Base-by-base conservation (phyloP, 108 stramenopile genomes). In the Chaetoceros muelleri region DNA sequence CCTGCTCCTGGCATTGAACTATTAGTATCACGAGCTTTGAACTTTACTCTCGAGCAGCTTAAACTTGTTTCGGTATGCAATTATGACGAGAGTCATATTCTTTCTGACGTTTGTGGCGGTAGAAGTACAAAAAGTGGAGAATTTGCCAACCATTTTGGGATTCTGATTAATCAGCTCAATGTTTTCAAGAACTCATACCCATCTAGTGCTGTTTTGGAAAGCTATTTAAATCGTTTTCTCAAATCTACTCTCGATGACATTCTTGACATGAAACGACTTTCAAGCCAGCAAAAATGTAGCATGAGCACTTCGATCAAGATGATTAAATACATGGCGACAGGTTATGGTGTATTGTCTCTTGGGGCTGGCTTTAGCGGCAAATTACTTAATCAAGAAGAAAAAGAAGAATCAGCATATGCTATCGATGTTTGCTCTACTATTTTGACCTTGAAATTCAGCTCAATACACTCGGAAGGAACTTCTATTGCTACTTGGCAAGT, bases 1-100 rank as follows among this genome's bases (percentile, higher is more conserved):
- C 82, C 85, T 24, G 86, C 86, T 16, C 73, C 78, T 0, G 70
- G 67, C 44, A 78, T 90, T 55, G 92, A 94, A 51, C 30, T 46
- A 2, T 28, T 90, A 30, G 67, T 94, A n/a, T 60, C 61, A 21
- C 69, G 73, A 60, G 75, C 75, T 2, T 59, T 78, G 21, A 64
- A 70, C 23, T 82, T 94, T 57, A 48, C 87, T 25, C 30, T 83
- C 52, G 66, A 71, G 48, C 81, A 85, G 50, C 44, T 74, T 1
- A 58, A 57, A 46, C n/a, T 28, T n/a, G 56, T 74, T 26, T 66
- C 67, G 34, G 46, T 45, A 24, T 48, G 30, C 24, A 44, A 69
- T 24, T 40, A 30, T 30, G 44, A 49, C 28, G 49, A 50, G 30
- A 50, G 13, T 5, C 44, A 51, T 75, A 22, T 31, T 48, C 17